Evolutionary conservation across 2,329 filamentous ascomycete genomes (phyloP), one percentile per base, ranked within the genome.

Genomic region (Venturia carpophila): DNA sequence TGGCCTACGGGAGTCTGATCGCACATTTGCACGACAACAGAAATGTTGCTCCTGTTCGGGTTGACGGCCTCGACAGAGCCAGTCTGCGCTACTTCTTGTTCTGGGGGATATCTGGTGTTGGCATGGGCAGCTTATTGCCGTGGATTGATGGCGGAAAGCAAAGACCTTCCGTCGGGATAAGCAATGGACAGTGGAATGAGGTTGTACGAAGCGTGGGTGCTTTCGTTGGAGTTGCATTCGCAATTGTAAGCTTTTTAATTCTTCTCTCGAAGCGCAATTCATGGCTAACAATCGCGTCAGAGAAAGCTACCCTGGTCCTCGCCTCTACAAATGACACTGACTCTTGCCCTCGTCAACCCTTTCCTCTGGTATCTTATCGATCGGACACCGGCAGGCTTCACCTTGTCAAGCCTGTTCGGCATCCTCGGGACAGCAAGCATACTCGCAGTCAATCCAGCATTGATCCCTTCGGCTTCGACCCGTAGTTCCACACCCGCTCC

Each of bases 361-460:
- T 89, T 94, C 11, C 80, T 99, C 21, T 99, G 94, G 94, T 99
- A 96, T 77, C 82, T 97, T 30, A 89, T 99, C 72, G 94, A 99
- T 77, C 90, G 93, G 62, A 94, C 91, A 60, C 87, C 86, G 69
- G 84, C 92, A 0, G 94, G 94, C 5, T 89, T 97, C 69, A 78
- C 94, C 42, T 83, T 97, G 65, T 92, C 91, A 0, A 82, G 87
- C 17, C 78, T 84, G 1, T 87, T 96, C 13, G 89, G 91, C 1
- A 73, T 93, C 34, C 78, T 83, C 0, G 91, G 93, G 9, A 92
- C 92, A 11, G 83, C 84, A 17, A 75, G 91, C 19, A 79, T 96
- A 21, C 83, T 96, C 66, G 83, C 87, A 17, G 81, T 93, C 42
- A 88, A 91, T 70, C 90, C 92, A 1, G 85, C 89, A 56, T 83